Evolutionary conservation across 768 basidiomycete genomes (phyloP).

Genomic region (Postia placenta): DNA sequence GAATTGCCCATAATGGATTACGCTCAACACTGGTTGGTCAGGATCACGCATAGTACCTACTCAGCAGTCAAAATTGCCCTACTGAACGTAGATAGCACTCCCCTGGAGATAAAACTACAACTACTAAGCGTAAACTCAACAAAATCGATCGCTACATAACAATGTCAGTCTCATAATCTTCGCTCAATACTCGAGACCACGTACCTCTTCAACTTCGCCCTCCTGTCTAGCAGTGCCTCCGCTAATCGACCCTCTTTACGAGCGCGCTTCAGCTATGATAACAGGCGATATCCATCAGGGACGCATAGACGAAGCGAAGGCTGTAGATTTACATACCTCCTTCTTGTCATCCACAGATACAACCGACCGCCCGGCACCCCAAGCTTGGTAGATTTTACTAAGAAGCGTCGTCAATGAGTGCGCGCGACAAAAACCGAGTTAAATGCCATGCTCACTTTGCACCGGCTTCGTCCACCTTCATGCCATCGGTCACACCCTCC

Average conservation of each 20-base stretch:
- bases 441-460: slow-evolving; percentile 59
- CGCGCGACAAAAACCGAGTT: background rate
- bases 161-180: background rate
- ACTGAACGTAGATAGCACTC: no score
- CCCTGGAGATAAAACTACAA: no score
- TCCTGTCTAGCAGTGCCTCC: slow-evolving; percentile 72
- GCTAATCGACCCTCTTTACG: slow-evolving; percentile 75
- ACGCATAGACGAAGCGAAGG: background rate
- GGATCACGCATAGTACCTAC: no score
- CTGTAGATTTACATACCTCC: slow-evolving; percentile 45
- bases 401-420: slow-evolving; percentile 4
- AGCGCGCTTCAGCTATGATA: slow-evolving; percentile 66
- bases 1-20: no score
- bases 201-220: slow-evolving; percentile 80
- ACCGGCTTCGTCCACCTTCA: slow-evolving; percentile 59
- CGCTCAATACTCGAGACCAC: background rate
- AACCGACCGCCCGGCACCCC: slow-evolving; percentile 76
- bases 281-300: no score
- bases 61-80: no score
- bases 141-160: slow-evolving; percentile 5
- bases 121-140: no score
- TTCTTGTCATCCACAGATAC: slow-evolving; percentile 66
- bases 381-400: slow-evolving; percentile 73
- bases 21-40: no score
- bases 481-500: slow-evolving; percentile 27